Evolutionary conservation across 371 early-diverging fungal species (phyloP).

Genomic region (Chytridiales sp.): DNA sequence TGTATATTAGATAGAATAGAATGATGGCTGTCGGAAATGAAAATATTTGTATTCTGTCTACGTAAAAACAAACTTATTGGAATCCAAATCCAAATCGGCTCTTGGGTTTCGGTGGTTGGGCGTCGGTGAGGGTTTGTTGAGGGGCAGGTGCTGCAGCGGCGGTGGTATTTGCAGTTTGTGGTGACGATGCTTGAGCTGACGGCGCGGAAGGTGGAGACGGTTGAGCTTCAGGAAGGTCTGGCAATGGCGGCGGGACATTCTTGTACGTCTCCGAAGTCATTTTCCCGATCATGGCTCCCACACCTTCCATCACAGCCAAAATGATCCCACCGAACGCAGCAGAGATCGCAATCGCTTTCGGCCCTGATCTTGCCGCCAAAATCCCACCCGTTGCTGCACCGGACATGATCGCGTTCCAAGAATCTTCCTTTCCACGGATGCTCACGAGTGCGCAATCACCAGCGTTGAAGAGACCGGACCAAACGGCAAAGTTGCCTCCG

Average conservation of each 20-base stretch:
- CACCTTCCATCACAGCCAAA: slow-evolving; percentile 93
- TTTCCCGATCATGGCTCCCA: slow-evolving; percentile 70
- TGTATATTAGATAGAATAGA: too few relatives aligned
- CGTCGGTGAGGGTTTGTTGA: neutral
- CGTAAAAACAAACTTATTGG: too few relatives aligned
- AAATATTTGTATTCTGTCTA: too few relatives aligned
- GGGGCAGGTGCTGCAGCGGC: neutral
- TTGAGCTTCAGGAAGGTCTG: slow-evolving; percentile 16
- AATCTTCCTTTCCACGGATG: slow-evolving; percentile 92
- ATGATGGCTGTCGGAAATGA: too few relatives aligned
- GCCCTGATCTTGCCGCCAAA: slow-evolving; percentile 88
- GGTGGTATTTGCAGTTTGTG: neutral
- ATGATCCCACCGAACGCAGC: slow-evolving; percentile 91
- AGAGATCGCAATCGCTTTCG: slow-evolving; percentile 76
- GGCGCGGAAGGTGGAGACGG: neutral
- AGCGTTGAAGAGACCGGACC: slow-evolving; percentile 96
- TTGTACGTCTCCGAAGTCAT: slow-evolving; percentile 26
- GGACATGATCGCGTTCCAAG: slow-evolving; percentile 69
- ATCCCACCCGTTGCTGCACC: slow-evolving; percentile 95
- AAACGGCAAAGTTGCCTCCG: slow-evolving; percentile 97
- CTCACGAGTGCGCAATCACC: slow-evolving; percentile 92
- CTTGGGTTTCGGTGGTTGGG: neutral
- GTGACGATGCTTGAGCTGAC: neutral
- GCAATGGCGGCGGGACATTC: slow-evolving; percentile 19
- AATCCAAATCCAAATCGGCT: too few relatives aligned